phyloP scores from a whole-genome alignment of 78 protist genomes.

The Polysphondylium violaceum region DNA sequence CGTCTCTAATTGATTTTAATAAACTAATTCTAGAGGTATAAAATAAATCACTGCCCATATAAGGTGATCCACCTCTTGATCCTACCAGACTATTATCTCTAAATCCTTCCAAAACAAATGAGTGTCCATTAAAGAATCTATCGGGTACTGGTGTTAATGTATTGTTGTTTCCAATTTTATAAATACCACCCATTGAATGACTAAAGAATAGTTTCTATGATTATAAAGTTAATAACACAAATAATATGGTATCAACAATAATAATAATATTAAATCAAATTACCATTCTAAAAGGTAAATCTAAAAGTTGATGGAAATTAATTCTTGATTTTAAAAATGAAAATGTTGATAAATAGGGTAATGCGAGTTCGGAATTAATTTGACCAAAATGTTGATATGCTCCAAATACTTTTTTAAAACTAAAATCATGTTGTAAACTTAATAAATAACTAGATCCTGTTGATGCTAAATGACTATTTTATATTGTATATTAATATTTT shows the following conservation, averaged over 20 bases:
- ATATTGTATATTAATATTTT: too few species aligned
- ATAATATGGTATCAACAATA: too few species aligned
- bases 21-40: background rate
- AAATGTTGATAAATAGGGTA: background rate
- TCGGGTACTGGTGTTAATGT: slow-evolving; percentile 22
- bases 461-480: too few species aligned
- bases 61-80: background rate
- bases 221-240: too few species aligned
- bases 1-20: too few species aligned
- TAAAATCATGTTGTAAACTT: too few species aligned
- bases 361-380: background rate
- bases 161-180: background rate
- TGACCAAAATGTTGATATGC: too few species aligned
- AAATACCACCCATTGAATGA: background rate
- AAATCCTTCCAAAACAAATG: slow-evolving; percentile 21
- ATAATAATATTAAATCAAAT: too few species aligned
- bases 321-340: background rate
- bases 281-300: background rate
- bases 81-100: background rate
- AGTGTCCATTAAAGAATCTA: slow-evolving; percentile 52
- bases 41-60: background rate
- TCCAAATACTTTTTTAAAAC: too few species aligned
- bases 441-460: too few species aligned
- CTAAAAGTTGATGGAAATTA: too few species aligned
- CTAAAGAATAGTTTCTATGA: too few species aligned